Evolutionary conservation across 371 early-diverging fungal genomes (phyloP), one percentile per base, ranked within the genome.

Genomic region (Mortierella sp.): DNA sequence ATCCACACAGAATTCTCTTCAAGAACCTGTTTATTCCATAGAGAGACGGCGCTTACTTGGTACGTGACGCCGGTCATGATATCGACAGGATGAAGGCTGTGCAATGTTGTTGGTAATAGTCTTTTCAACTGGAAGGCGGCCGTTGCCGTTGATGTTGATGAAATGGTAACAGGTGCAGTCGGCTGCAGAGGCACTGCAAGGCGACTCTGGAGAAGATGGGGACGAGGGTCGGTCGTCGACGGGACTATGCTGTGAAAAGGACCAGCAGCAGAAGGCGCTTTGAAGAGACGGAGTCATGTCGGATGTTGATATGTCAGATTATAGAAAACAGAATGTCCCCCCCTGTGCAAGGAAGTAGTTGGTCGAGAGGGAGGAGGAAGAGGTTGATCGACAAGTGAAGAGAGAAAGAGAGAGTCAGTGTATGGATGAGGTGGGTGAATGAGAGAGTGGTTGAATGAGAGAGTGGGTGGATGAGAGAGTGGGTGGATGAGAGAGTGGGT

Each of bases 201-300:
- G 84, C 1, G 84, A 76, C 55, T 75, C 75, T 4, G 81, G 84
- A 0, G 81, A 81, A 21, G 84, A 78, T 2, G 81, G 79, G 0
- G 79, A 70, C 21, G 54, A 70, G 24, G 75, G 79, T 32, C 58
- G 79, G 55, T 84, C 84, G 41, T 84, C 84, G 43, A 84, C 72
- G 4, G 84, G 84, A 73, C 84, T 84, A 76, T 75, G 84, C 65
- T 84, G 84, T 70, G 84, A 84, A 43, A 81, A 75, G 1, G 81
- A 68, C 84, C 84, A 84, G 44, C 84, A 84, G 73, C 84, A 84
- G 71, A 84, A 74, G 12, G 84, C 84, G 27, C 51, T 77, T 27
- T 84, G 84, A 7, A 83, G 75, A 14, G 83, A 80, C 35, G 83
- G 75, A 18, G 76, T 76, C 84, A 84, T 84, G 51, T 54, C 14